phyloP scores from a whole-genome alignment of 2,329 filamentous ascomycete species.

The Epichloe festucae region DNA sequence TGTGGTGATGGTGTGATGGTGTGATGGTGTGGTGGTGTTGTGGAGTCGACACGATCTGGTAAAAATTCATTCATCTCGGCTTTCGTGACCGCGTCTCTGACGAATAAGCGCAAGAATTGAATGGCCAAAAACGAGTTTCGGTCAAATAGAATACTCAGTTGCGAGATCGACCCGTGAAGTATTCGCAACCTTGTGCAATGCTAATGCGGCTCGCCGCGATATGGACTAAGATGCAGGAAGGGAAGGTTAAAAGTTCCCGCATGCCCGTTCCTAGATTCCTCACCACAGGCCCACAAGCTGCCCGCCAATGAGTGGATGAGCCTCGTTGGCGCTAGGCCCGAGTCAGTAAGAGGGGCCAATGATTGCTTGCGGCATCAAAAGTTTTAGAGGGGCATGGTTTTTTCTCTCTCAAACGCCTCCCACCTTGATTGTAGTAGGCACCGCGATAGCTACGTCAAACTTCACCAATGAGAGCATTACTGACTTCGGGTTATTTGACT shows the following conservation, averaged over 20 bases:
- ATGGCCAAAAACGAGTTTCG: too few species aligned
- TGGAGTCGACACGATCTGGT: too few species aligned
- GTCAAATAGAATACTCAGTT: too few species aligned
- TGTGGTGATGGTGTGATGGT: too few species aligned
- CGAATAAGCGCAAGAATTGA: too few species aligned
- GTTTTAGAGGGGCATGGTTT: conserved; percentile 12
- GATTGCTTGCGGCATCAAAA: conserved; percentile 1
- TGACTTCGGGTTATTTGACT: not conserved
- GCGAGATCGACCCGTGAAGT: too few species aligned
- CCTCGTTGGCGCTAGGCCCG: conserved; percentile 13
- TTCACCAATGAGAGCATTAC: conserved; percentile 2
- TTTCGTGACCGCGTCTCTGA: too few species aligned
- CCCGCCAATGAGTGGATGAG: not conserved
- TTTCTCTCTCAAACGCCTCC: conserved; percentile 1
- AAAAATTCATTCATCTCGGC: too few species aligned
- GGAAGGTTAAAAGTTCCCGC: not conserved
- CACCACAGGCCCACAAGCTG: not conserved
- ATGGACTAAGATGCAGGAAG: too few species aligned
- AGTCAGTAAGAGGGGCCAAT: conserved; percentile 19
- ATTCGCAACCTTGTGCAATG: too few species aligned
- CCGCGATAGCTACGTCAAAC: not conserved
- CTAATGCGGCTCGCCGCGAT: too few species aligned
- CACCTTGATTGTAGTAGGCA: conserved; percentile 1
- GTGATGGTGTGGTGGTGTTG: too few species aligned
- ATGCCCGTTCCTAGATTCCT: not conserved